Base-by-base conservation (phyloP, 1,284 basidiomycete genomes). In the Coniferiporia weirii region DNA sequence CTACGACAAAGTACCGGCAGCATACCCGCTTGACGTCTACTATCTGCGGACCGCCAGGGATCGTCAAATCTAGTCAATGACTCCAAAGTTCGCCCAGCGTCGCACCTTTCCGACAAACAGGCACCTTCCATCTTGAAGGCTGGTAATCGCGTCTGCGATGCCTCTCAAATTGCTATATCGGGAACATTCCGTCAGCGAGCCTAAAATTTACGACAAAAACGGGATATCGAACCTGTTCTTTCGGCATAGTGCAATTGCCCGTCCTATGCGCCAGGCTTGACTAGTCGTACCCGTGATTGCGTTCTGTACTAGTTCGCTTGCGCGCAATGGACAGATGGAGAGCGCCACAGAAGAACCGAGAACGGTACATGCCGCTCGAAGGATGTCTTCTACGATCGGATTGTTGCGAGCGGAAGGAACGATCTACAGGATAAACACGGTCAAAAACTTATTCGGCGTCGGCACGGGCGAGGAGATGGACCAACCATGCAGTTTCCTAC, bases 241-340 rank as follows among this genome's bases (percentile, higher is more conserved):
- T 43, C 75, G 69, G 60, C 73, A 71, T 5, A 75, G 66, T 7
- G 73, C 71, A 20, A 79, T 72, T 3, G 75, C 77, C 32, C 79
- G 73, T 8, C 82, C 81, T 34, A 83, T 75, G 22, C 80, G 71
- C 81, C 81, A 83, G 0, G 77, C 75, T 65, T 80, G 79, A 38
- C 79, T 82, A 27, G 79, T 73, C 19, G 76, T 79, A 45, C 75
- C 76, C 4, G 72, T 69, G 4, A 83, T 70, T 3, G 76, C 77
- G 61, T 75, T 77, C 50, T 76, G 66, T 57, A 69, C 64, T 60
- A 75, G 65, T 57, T 75, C 69, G 46, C 65, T 52, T 52, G 70
- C 61, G 27, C 67, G 54, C 3, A 79, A 63, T 0, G 78, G 77
- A 8, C 76, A 71, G 59, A 73, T 73, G 57, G 71, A 74, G 1